phyloP scores from a whole-genome alignment of 805 yeast genomes.

The Kodamaea restingae region DNA sequence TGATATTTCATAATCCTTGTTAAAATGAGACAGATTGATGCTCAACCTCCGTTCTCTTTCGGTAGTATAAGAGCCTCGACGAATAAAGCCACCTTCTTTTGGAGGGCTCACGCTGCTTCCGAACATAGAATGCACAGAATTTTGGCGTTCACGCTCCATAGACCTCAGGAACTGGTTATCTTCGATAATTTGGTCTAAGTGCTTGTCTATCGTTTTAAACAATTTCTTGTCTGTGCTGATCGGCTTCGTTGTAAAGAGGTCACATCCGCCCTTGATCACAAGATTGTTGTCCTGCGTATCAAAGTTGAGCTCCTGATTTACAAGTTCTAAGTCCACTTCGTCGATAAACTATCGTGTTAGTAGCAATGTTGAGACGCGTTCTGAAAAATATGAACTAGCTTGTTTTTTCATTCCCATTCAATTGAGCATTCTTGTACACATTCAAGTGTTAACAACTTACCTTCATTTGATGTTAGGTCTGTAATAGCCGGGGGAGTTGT shows the following conservation, averaged over 20 bases:
- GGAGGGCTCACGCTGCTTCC: constrained; percentile 39
- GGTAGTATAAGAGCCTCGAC: constrained; percentile 23
- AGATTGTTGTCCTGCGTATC: constrained; percentile 41
- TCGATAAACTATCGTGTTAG: constrained; percentile 68
- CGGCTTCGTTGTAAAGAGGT: constrained; percentile 90
- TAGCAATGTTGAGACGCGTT: neutral
- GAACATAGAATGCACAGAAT: constrained; percentile 32
- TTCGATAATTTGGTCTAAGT: constrained; percentile 53
- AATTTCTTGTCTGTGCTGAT: constrained; percentile 86
- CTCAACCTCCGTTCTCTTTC: constrained; percentile 30
- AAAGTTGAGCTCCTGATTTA: constrained; percentile 68
- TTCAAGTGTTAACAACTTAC: neutral
- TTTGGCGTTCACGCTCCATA: constrained; percentile 35
- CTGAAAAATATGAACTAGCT: neutral
- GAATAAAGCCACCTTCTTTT: constrained; percentile 5
- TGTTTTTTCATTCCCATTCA: neutral
- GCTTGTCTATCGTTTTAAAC: constrained; percentile 82
- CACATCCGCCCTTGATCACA: constrained; percentile 80
- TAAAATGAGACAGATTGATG: constrained; percentile 21
- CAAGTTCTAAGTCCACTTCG: constrained; percentile 85
- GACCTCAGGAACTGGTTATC: constrained; percentile 41
- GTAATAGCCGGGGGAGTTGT: neutral
- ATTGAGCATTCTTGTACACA: too few species aligned
- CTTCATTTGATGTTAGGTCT: constrained; percentile 6
- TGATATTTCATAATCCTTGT: constrained; percentile 11